Evolutionary conservation across 129 eudicot species (phyloP).

Genomic region (Ambrosia artemisiifolia): DNA sequence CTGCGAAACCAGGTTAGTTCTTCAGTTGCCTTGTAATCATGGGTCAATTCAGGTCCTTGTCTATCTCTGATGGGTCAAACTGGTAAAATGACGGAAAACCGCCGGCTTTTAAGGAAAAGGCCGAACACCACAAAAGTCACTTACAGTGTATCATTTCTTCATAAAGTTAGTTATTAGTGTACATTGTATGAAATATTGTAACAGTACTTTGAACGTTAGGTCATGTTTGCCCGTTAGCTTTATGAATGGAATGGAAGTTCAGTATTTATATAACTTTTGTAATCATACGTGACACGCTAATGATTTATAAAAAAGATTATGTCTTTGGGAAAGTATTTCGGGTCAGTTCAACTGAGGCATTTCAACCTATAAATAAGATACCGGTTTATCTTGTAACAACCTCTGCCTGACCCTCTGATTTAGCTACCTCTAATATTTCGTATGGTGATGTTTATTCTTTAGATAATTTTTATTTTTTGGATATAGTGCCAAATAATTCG

Average conservation of each 20-base stretch:
- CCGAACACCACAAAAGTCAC: not conserved
- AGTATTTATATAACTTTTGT: not conserved
- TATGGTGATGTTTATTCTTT: slow-evolving; percentile 1
- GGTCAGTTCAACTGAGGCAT: not conserved
- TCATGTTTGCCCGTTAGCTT: too few species aligned
- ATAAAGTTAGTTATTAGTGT: not conserved
- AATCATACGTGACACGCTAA: not conserved
- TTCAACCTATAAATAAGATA: not conserved
- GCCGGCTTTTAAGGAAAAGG: not conserved
- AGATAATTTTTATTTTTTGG: not conserved
- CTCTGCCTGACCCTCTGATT: not conserved
- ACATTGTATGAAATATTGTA: too few species aligned
- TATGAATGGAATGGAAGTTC: too few species aligned
- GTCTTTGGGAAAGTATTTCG: not conserved
- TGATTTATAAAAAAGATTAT: not conserved
- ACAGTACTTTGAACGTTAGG: too few species aligned
- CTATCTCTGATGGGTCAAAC: not conserved
- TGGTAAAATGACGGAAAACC: not conserved
- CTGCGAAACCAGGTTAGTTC: slow-evolving; percentile 37
- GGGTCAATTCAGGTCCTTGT: not conserved
- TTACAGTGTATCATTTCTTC: not conserved
- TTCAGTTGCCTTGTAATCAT: not conserved
- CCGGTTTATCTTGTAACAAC: not conserved
- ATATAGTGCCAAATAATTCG: slow-evolving; percentile 35
- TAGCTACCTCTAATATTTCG: not conserved